Conservation (phyloP, 2,329 filamentous ascomycete genomes). For the Colletotrichum sojae region DNA sequence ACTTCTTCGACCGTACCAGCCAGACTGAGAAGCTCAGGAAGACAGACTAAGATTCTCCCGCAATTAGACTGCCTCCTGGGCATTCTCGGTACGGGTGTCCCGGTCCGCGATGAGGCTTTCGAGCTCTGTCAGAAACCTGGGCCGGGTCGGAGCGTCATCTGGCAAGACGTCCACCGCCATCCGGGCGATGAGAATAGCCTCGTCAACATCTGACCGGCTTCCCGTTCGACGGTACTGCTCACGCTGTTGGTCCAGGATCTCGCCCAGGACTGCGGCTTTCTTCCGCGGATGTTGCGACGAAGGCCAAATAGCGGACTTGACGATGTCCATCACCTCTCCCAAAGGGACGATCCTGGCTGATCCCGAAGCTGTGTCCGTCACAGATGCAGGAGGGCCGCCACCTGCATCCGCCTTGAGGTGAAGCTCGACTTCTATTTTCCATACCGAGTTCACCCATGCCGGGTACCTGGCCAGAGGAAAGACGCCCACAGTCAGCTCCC, state of each 20-base stretch:
- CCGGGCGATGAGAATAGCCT: neutral
- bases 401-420: neutral
- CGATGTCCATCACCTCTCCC: neutral
- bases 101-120: neutral
- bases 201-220: neutral
- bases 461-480: neutral
- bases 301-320: neutral
- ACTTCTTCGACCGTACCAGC: no score
- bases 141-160: neutral
- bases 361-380: neutral
- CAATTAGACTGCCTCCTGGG: no score
- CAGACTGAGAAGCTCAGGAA: no score
- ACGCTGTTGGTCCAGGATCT: neutral
- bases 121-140: neutral
- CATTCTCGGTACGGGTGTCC: neutral
- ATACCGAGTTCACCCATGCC: slow-evolving; percentile 5
- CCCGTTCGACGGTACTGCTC: neutral
- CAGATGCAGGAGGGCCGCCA: no score
- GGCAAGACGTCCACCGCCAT: neutral
- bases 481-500: neutral
- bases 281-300: neutral
- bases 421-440: slow-evolving; percentile 4
- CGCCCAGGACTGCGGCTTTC: no score
- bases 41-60: no score
- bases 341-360: neutral